A percentile compares a stretch with the other conserved stretches of the same genome.
phyloP scores from a whole-genome alignment of 208 protist species.

The Trypanosoma lewisi region DNA sequence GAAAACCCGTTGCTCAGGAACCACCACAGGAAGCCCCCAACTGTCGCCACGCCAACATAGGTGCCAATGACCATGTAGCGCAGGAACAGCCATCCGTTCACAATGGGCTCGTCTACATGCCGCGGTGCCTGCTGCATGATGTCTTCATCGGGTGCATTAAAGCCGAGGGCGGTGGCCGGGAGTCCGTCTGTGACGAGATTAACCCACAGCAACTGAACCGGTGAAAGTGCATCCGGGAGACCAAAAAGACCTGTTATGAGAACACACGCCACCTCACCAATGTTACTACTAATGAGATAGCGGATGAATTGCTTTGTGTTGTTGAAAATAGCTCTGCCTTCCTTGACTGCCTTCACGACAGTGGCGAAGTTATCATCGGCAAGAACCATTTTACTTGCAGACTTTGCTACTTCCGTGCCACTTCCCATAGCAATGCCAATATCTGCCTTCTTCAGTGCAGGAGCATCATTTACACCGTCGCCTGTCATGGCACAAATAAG shows the following conservation, averaged over 20 bases:
- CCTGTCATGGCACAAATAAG: constrained; percentile 91
- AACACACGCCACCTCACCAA: constrained; percentile 94
- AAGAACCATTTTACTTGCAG: constrained; percentile 96
- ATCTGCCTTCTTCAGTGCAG: constrained; percentile 97
- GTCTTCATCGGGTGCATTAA: constrained; percentile 87
- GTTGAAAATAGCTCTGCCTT: constrained; percentile 96
- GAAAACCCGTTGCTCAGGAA: constrained; percentile 80
- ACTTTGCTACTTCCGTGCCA: constrained; percentile 97
- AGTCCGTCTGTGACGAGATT: constrained; percentile 99
- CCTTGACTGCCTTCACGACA: constrained; percentile 95
- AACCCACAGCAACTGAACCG: constrained; percentile 98
- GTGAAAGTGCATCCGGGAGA: constrained; percentile 92
- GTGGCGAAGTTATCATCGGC: constrained; percentile 97
- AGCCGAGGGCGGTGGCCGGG: constrained; percentile 95
- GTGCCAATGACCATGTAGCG: constrained; percentile 81
- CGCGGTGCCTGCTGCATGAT: constrained; percentile 91
- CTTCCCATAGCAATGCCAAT: constrained; percentile 99
- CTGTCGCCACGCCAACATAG: constrained; percentile 85
- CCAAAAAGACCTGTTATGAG: constrained; percentile 84
- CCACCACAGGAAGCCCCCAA: constrained; percentile 82
- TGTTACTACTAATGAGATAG: constrained; percentile 97
- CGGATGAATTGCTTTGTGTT: constrained; percentile 98
- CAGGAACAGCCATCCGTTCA: constrained; percentile 82
- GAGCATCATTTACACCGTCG: constrained; percentile 93
- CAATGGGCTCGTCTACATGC: constrained; percentile 81